Evolutionary conservation across 495 filamentous ascomycete genomes (phyloP).

Genomic region (Eremomyces bilateralis): DNA sequence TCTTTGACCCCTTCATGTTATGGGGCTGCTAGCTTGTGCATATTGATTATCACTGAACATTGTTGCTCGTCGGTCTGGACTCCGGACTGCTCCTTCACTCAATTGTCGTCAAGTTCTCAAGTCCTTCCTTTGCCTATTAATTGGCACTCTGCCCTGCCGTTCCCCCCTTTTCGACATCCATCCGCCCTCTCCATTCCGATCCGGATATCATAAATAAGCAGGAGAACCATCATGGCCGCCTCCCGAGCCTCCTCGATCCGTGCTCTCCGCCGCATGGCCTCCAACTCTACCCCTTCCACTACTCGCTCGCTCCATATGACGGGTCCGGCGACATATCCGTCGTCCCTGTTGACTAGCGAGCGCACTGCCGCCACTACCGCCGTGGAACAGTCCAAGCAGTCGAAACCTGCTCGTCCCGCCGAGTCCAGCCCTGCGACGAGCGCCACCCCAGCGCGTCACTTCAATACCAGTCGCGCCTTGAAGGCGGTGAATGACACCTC

Average conservation of each 20-base stretch:
- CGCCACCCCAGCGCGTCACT: slow-evolving; percentile 23
- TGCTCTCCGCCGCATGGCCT: slow-evolving; percentile 26
- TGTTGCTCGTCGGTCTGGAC: too few species aligned
- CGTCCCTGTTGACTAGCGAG: slow-evolving; percentile 16
- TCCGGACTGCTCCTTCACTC: too few species aligned
- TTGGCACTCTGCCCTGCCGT: too few species aligned
- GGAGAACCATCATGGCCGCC: slow-evolving; percentile 24
- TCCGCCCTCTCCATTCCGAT: background rate
- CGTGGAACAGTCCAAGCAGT: background rate
- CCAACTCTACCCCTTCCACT: slow-evolving; percentile 16
- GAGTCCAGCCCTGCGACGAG: slow-evolving; percentile 1
- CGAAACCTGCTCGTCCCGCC: background rate
- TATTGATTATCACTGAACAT: too few species aligned
- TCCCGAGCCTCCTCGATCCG: slow-evolving; percentile 27
- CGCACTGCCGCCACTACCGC: slow-evolving; percentile 7
- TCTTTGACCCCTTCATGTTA: too few species aligned
- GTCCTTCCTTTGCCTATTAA: too few species aligned
- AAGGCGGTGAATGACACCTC: slow-evolving; percentile 34
- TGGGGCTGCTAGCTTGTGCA: too few species aligned
- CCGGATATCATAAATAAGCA: background rate
- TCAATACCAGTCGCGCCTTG: slow-evolving; percentile 35
- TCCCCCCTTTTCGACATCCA: too few species aligned
- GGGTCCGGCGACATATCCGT: slow-evolving; percentile 19
- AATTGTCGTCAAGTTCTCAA: too few species aligned
- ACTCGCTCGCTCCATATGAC: slow-evolving; percentile 31